These are phyloP conservation scores for Syzygium aromaticum DNA, from an alignment of 345 rosid species.

Conservation along the genomic window DNA sequence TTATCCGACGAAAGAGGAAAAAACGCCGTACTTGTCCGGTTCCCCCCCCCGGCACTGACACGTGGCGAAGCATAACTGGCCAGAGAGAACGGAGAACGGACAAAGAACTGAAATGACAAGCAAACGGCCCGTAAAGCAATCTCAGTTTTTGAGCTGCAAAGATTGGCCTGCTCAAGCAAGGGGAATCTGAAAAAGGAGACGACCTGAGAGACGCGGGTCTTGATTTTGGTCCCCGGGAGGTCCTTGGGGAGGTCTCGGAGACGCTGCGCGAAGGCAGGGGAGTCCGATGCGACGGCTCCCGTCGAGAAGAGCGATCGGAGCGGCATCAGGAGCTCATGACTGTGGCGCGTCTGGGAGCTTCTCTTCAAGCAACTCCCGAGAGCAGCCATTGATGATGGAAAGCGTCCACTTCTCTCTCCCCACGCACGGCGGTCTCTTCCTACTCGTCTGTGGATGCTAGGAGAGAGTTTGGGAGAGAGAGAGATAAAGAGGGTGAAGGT, in stretches of 20 bases:
- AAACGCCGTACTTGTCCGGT: background rate
- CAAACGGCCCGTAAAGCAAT: background rate
- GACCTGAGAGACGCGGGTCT: slow-evolving; percentile 57
- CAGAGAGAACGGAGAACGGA: background rate
- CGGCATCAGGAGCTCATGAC: background rate
- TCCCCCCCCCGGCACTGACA: background rate
- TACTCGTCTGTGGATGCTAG: background rate
- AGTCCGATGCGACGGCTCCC: slow-evolving; percentile 12
- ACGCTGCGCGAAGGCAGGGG: slow-evolving; percentile 53
- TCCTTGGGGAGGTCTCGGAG: slow-evolving; percentile 67
- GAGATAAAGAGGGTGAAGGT: background rate
- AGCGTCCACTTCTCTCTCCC: background rate
- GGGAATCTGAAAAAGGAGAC: background rate
- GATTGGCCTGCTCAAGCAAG: background rate
- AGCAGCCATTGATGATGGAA: background rate
- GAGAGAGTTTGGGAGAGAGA: background rate
- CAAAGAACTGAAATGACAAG: background rate
- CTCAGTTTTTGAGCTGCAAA: background rate
- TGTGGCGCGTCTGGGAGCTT: slow-evolving; percentile 10
- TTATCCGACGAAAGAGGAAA: background rate
- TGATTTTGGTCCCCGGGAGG: slow-evolving; percentile 56
- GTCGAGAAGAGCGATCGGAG: slow-evolving; percentile 37
- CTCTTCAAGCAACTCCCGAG: slow-evolving; percentile 19
- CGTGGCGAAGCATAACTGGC: background rate
- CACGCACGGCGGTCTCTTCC: background rate